Base-by-base conservation (phyloP, 2,329 filamentous ascomycete species). In the Fusarium pininemorale region DNA sequence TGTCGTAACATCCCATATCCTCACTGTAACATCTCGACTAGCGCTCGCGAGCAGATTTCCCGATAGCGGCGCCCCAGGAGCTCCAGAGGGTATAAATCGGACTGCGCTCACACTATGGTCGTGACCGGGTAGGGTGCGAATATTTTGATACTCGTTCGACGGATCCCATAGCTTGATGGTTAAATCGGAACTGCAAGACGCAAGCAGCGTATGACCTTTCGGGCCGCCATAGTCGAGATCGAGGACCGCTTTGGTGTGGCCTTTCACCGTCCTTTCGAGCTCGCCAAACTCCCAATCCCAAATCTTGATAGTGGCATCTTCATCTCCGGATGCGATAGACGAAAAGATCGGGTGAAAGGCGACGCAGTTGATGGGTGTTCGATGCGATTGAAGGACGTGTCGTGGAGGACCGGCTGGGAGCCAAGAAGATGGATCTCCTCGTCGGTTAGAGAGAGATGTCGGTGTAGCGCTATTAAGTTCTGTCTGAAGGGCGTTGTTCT, bases 271-370 rank as follows among this genome's bases (percentile, higher is more conserved):
- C 71, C 92, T 87, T 81, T 98, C 95, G 8, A 97, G 87, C 82
- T 98, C 95, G 54, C 96, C 96, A 30, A 97, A 84, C 79, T 98
- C 95, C 93, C 95, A 98, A 80, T 98, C 95, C 95, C 95, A 98
- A 63, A 98, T 95, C 80, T 98, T 98, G 82, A 98, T 97, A 13
- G 93, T 97, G 62, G 90, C 93, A 82, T 98, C 96, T 81, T 98
- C 95, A 14, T 95, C 97, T 22, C 94, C 95, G 0, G 94, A 96
- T 15, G 95, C 96, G 28, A 98, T 87, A 10, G 94, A 96, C 15
- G 94, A 96, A 83, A 97, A 98, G 38, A 96, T 88, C 0, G 95
- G 95, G 81, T 98, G 95, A 80, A 98, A 98, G 22, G 95, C 95
- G 66, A 98, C 91, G 79, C 94, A 95, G 64, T 92, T 97, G 67